Percentiles rank a stretch among this genome's conserved stretches.
These are phyloP conservation scores for Aspergillus neoniger DNA, from an alignment of 2,329 filamentous ascomycete genomes.

Conservation along the genomic window DNA sequence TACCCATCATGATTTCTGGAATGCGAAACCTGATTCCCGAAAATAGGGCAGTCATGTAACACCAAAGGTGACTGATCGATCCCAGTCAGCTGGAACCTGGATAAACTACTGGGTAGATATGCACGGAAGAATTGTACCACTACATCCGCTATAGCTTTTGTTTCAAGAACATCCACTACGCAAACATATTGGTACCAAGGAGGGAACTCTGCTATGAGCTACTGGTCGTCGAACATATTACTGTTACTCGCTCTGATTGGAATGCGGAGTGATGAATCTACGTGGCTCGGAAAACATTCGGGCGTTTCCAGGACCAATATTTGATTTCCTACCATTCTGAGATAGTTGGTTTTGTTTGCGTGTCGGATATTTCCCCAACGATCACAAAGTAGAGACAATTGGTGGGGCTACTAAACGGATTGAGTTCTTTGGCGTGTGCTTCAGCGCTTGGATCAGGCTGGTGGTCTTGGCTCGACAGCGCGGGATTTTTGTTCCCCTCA, in stretches of 20 bases:
- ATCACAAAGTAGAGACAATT: not conserved
- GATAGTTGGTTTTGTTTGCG: too few species aligned
- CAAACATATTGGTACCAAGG: not conserved
- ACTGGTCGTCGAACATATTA: not conserved
- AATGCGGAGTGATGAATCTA: not conserved
- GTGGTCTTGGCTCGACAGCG: not conserved
- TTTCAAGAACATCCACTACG: not conserved
- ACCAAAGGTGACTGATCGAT: not conserved
- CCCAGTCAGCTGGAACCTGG: not conserved
- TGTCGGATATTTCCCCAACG: not conserved
- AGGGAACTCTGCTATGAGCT: not conserved
- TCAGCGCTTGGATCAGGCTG: not conserved
- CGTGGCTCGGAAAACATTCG: not conserved
- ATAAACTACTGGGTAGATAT: not conserved
- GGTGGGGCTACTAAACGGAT: not conserved
- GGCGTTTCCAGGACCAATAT: not conserved
- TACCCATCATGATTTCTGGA: not conserved
- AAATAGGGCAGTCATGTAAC: too few species aligned
- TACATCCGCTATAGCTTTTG: not conserved
- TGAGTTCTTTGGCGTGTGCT: not conserved
- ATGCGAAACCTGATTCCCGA: not conserved
- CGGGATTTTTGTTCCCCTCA: not conserved
- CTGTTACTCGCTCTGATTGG: not conserved
- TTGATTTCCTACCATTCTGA: not conserved
- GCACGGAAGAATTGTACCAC: not conserved